Conservation (phyloP, 176 grass and related monocot species). For the Musa schizocarpa region DNA sequence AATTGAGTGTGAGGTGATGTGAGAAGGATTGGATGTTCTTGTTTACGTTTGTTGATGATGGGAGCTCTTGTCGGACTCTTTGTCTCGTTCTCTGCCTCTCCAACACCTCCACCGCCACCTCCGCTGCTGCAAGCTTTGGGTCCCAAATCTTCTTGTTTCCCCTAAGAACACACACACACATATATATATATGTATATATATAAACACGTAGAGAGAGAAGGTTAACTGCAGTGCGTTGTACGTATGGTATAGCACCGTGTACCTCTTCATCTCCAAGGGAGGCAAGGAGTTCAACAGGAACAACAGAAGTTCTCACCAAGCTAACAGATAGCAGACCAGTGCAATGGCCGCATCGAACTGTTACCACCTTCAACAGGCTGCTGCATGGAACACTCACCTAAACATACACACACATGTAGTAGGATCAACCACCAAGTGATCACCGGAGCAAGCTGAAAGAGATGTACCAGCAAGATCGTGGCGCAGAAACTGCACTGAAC, state of each 20-base stretch:
- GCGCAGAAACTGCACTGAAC: slow-evolving; percentile 51
- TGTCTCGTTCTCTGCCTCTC: background rate
- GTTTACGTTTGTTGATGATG: slow-evolving; percentile 5
- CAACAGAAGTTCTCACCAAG: slow-evolving; percentile 22
- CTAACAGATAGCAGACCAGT: slow-evolving; percentile 43
- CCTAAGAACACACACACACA: background rate
- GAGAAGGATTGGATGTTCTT: background rate
- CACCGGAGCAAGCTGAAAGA: background rate
- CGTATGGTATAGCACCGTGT: background rate
- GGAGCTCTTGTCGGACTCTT: background rate
- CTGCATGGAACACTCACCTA: slow-evolving; percentile 57
- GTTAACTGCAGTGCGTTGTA: background rate
- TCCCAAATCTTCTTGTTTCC: background rate
- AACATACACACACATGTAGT: background rate
- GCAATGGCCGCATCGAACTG: slow-evolving; percentile 61
- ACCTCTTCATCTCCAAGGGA: slow-evolving; percentile 1
- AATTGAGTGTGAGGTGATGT: too few relatives aligned
- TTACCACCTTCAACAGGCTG: slow-evolving; percentile 40
- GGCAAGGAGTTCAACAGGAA: slow-evolving; percentile 30
- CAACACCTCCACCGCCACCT: background rate
- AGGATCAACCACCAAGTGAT: background rate
- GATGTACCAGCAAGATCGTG: slow-evolving; percentile 44
- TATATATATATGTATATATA: background rate
- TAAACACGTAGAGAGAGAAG: background rate
- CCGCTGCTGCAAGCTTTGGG: background rate